phyloP scores from a whole-genome alignment of 768 basidiomycete species.

The Phallus indusiatus region DNA sequence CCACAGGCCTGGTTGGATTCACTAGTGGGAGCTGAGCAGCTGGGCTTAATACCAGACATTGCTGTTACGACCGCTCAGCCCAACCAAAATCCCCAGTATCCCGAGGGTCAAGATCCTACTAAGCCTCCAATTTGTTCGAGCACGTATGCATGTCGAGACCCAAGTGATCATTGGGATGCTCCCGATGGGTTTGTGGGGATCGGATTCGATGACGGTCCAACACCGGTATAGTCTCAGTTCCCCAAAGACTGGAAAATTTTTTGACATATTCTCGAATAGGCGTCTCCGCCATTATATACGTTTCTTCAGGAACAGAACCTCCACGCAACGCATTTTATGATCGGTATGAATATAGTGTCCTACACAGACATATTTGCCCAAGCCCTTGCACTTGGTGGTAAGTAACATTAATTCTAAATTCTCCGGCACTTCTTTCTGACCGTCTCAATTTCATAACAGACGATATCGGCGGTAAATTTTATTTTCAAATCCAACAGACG shows the following conservation, averaged over 20 bases:
- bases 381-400: slow-evolving; percentile 34
- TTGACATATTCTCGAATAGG: slow-evolving; percentile 11
- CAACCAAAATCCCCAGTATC: slow-evolving; percentile 28
- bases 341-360: slow-evolving; percentile 64
- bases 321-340: slow-evolving; percentile 83
- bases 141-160: slow-evolving; percentile 54
- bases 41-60: slow-evolving; percentile 67
- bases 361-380: slow-evolving; percentile 46
- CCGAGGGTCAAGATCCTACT: slow-evolving; percentile 28
- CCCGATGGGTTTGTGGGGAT: slow-evolving; percentile 58
- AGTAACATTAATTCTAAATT: too few relatives aligned
- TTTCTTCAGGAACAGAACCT: slow-evolving; percentile 61
- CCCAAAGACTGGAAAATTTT: too few relatives aligned
- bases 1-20: slow-evolving; percentile 69
- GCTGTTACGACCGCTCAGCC: slow-evolving; percentile 32
- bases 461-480: slow-evolving; percentile 24
- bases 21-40: slow-evolving; percentile 51
- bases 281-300: slow-evolving; percentile 39
- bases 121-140: slow-evolving; percentile 62
- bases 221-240: slow-evolving; percentile 32
- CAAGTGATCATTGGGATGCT: slow-evolving; percentile 67
- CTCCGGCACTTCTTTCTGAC: too few relatives aligned
- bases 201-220: slow-evolving; percentile 78
- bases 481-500: not conserved
- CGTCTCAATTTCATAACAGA: slow-evolving; percentile 16